phyloP scores from a whole-genome alignment of 2,329 filamentous ascomycete species.

The Penicillium griseofulvum region DNA sequence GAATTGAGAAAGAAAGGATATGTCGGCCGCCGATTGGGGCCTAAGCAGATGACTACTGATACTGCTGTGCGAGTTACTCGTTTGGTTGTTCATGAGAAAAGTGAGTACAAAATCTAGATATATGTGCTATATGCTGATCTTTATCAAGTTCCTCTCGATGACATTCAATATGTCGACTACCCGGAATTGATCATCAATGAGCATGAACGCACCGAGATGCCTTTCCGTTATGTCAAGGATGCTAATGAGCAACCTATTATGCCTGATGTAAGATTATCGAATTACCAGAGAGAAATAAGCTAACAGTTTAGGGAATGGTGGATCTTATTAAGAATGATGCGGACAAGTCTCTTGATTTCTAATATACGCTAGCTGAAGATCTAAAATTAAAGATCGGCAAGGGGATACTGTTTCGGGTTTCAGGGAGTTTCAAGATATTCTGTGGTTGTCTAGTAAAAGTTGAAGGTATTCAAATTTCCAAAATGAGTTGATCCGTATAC shows the following conservation, averaged over 20 bases:
- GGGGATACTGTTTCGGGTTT: slow-evolving; percentile 1
- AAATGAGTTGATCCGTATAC: too few species aligned
- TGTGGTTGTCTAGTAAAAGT: too few species aligned
- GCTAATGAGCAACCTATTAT: slow-evolving; percentile 77
- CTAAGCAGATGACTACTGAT: slow-evolving; percentile 97
- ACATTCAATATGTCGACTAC: slow-evolving; percentile 80
- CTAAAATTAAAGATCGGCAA: background rate
- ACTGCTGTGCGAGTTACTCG: slow-evolving; percentile 93
- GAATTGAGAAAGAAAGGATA: slow-evolving; percentile 94
- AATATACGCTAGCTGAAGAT: background rate
- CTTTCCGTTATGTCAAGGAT: slow-evolving; percentile 88
- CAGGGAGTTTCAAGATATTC: background rate
- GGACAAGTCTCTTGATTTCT: slow-evolving; percentile 86
- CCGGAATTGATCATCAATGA: slow-evolving; percentile 88
- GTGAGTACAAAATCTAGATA: slow-evolving; percentile 45
- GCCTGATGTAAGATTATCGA: slow-evolving; percentile 70
- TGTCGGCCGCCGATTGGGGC: slow-evolving; percentile 77
- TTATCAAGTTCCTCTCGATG: slow-evolving; percentile 69
- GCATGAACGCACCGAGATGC: slow-evolving; percentile 95
- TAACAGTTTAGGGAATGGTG: slow-evolving; percentile 72
- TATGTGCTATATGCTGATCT: background rate
- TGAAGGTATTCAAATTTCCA: too few species aligned
- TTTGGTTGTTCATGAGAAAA: slow-evolving; percentile 78
- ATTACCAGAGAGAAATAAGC: slow-evolving; percentile 15
- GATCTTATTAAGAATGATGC: slow-evolving; percentile 91